Conservation (phyloP, 75 land plant species). For the Selaginella moellendorffii region DNA sequence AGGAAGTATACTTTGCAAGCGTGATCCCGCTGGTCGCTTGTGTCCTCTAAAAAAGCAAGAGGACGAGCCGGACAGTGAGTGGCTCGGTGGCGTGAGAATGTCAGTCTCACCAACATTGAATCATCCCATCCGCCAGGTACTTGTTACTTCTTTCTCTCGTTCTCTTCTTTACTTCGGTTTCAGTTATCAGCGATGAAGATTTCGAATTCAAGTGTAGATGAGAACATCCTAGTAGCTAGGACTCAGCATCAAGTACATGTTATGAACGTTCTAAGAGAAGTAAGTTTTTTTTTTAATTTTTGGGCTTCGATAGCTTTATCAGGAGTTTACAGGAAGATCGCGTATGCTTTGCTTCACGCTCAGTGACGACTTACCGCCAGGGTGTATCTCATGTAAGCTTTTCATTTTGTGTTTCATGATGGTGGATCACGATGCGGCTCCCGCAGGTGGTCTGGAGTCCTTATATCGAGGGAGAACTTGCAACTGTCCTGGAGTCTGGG, state of each 20-base stretch:
- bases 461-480: not conserved
- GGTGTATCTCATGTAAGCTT: not conserved
- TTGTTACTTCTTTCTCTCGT: not conserved
- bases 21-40: not conserved
- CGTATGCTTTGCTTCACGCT: not conserved
- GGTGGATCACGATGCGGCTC: not conserved
- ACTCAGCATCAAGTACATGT: not conserved
- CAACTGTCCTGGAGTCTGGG: not conserved
- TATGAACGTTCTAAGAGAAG: not conserved
- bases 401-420: not conserved
- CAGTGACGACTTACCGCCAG: not conserved
- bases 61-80: not conserved
- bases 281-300: not conserved
- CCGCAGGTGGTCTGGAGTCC: not conserved
- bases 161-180: not conserved
- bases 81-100: not conserved
- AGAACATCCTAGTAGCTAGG: not conserved
- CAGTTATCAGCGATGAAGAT: not conserved
- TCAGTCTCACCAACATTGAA: not conserved
- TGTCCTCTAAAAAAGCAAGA: not conserved
- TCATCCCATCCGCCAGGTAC: not conserved
- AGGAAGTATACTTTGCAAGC: not conserved
- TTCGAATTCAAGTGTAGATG: not conserved
- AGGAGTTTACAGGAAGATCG: not conserved
- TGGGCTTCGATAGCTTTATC: not conserved